Conservation (phyloP, 257 asterid genomes). For the Marsdenia floribunda region DNA sequence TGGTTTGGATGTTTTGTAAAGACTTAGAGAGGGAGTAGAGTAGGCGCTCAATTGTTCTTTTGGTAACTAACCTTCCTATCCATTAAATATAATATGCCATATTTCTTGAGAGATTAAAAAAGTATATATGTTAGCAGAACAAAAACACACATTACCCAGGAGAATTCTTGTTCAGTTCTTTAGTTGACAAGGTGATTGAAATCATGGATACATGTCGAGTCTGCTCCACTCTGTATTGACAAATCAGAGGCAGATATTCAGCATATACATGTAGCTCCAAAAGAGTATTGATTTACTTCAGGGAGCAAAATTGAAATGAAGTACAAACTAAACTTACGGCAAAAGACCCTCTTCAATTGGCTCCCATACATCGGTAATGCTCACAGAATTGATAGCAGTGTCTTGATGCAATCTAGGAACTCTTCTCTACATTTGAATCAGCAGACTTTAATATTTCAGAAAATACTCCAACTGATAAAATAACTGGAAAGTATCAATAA, state of each 20-base stretch:
- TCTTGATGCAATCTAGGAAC: slow-evolving; percentile 80
- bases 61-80: too few species aligned
- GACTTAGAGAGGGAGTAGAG: too few species aligned
- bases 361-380: slow-evolving; percentile 88
- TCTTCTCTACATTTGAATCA: slow-evolving; percentile 54
- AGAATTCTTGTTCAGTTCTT: slow-evolving; percentile 82
- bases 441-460: neutral
- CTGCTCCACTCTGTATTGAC: slow-evolving; percentile 78
- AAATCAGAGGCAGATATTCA: slow-evolving; percentile 10
- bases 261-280: neutral
- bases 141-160: slow-evolving; percentile 55
- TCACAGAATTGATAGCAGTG: slow-evolving; percentile 79
- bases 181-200: slow-evolving; percentile 70
- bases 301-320: neutral
- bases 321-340: slow-evolving; percentile 46
- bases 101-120: too few species aligned
- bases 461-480: neutral
- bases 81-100: too few species aligned
- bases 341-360: slow-evolving; percentile 99
- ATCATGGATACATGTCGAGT: slow-evolving; percentile 97
- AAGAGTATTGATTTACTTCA: neutral
- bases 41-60: too few species aligned
- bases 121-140: neutral
- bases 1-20: too few species aligned
- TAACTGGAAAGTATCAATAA: slow-evolving; percentile 5